These are phyloP conservation scores for Coccomyxa subellipsoidea DNA, from an alignment of 163 green algal genomes.

Conservation along the genomic window DNA sequence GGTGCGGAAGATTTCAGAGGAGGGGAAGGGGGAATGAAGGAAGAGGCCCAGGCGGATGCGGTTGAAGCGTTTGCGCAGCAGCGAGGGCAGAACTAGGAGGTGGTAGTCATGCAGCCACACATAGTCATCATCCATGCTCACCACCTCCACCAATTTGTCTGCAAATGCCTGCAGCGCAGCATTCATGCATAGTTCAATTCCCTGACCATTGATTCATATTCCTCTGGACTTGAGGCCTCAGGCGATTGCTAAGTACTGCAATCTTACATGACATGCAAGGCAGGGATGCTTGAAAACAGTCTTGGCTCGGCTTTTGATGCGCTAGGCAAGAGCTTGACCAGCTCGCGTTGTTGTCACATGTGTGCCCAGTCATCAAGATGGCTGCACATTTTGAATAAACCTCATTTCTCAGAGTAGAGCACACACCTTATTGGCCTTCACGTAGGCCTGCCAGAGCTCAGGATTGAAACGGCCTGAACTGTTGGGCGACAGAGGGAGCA, in stretches of 20 bases:
- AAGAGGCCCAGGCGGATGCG: constrained; percentile 87
- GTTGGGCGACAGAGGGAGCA: constrained; percentile 82
- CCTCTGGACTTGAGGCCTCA: too few species aligned
- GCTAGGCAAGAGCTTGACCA: too few species aligned
- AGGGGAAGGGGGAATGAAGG: constrained; percentile 96
- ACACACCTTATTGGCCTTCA: constrained; percentile 91
- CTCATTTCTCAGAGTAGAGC: neutral
- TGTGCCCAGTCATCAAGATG: neutral
- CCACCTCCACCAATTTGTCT: constrained; percentile 51
- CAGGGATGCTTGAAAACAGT: too few species aligned
- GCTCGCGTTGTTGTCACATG: too few species aligned
- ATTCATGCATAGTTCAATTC: too few species aligned
- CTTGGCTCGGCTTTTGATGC: too few species aligned
- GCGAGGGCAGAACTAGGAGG: constrained; percentile 91
- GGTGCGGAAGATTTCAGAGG: constrained; percentile 93
- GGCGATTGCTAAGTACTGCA: too few species aligned
- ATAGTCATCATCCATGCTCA: constrained; percentile 79
- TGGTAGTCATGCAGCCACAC: constrained; percentile 99
- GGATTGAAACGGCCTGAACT: constrained; percentile 79
- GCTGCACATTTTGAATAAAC: too few species aligned
- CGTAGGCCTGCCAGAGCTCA: constrained; percentile 92
- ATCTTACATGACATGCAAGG: too few species aligned
- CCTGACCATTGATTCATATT: too few species aligned
- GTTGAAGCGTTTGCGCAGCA: constrained; percentile 92
- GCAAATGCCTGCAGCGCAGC: constrained; percentile 48